Base-by-base conservation (phyloP, 345 rosid species). In the Syzygium aqueum region DNA sequence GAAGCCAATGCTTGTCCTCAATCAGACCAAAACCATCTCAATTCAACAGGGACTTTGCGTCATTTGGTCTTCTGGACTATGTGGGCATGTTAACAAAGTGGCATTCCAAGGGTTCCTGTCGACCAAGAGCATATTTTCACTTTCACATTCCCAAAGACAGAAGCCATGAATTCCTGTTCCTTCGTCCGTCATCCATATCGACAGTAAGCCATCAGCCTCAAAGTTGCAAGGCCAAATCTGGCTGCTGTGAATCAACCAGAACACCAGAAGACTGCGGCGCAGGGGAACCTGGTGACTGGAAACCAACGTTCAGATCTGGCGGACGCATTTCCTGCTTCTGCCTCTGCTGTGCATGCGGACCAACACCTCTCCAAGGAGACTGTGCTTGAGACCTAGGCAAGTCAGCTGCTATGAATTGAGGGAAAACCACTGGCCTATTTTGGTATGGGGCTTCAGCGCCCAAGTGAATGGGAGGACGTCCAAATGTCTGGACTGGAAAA, bases 211-310 rank as follows among this genome's bases (percentile, higher is more conserved):
- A 33, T 33, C 49, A 73, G 85, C 30, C 59, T 93, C 91, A 95
- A 53, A 97, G 98, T 88, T 97, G 98, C 91, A 96, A 88, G 84
- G 99, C 99, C 86, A 97, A 89, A 92, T 96, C 99, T 67, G 99
- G 99, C 91, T 96, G 99, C 90, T 94, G 98, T 7, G 97, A 93
- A 88, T 97, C 97, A 43, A 93, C 93, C 86, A 90, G 89, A 59
- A 93, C 94, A 87, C 98, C 94, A 30, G 98, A 93, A 88, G 97
- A 94, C 61, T 94, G 98, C 84, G 90, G 95, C 53, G 87, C 94
- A 8, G 98, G 99, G 87, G 99, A 97, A 33, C 95, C 97, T 33
- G 98, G 96, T 61, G 98, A 94, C 85, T 96, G 98, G 90, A 95
- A 96, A 65, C 98, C 93, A 5, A 96, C 94, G 87, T 97, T 97